phyloP scores from a whole-genome alignment of 495 filamentous ascomycete species.

The Peziza echinospora region DNA sequence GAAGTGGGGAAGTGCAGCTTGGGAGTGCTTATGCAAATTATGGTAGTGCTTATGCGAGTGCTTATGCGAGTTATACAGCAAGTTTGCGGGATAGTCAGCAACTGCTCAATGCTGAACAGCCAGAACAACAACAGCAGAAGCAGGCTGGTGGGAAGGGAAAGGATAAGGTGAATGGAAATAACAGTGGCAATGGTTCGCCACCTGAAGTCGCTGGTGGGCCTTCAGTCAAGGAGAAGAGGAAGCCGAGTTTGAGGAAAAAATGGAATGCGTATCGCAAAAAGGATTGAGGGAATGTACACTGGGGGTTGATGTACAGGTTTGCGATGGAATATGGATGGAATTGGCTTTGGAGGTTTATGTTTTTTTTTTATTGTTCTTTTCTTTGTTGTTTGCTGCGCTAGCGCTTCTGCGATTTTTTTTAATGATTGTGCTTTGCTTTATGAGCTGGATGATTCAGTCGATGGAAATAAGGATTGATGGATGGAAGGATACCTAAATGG shows the following conservation, averaged over 20 bases:
- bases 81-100: not conserved
- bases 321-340: too few species aligned
- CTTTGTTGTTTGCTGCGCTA: too few species aligned
- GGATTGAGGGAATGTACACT: too few species aligned
- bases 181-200: not conserved
- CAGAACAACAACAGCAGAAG: not conserved
- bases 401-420: too few species aligned
- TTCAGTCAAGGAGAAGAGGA: not conserved
- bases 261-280: not conserved
- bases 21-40: not conserved
- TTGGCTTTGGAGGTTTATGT: too few species aligned
- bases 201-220: not conserved
- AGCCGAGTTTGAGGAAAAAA: not conserved
- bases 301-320: too few species aligned
- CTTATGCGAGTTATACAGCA: not conserved
- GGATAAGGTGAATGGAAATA: not conserved
- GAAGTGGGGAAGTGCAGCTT: not conserved
- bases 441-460: too few species aligned
- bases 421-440: too few species aligned
- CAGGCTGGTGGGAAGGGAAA: not conserved
- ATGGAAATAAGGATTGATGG: too few species aligned
- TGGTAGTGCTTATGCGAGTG: too few species aligned
- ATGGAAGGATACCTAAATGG: too few species aligned
- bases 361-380: too few species aligned
- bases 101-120: not conserved